Evolutionary conservation across 2,329 filamentous ascomycete genomes (phyloP).

Genomic region (Fusarium sp.): DNA sequence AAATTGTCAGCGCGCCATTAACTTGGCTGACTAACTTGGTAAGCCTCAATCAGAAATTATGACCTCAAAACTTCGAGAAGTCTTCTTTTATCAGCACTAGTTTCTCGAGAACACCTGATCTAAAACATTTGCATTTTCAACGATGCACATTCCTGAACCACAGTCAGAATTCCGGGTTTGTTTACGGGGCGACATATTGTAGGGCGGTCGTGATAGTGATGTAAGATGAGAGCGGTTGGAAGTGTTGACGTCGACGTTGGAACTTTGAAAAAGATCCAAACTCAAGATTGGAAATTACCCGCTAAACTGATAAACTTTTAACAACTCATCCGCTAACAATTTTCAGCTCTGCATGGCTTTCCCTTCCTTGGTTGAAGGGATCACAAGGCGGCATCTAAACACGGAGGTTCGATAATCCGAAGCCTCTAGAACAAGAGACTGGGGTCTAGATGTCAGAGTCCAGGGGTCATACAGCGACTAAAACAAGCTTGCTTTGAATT

Average conservation of each 20-base stretch:
- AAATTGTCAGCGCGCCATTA: neutral
- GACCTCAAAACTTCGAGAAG: neutral
- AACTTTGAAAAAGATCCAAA: neutral
- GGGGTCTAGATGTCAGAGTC: neutral
- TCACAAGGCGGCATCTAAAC: neutral
- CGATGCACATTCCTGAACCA: neutral
- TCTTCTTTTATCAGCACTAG: neutral
- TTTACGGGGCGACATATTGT: neutral
- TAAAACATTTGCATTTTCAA: neutral
- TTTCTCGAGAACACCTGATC: neutral
- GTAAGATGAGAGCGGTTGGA: neutral
- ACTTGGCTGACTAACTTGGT: neutral
- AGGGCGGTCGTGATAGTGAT: neutral
- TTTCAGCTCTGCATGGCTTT: neutral
- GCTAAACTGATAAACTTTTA: neutral
- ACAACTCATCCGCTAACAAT: neutral
- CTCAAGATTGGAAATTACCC: neutral
- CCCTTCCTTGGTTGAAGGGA: neutral
- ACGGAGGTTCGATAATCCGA: neutral
- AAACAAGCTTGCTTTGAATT: constrained; percentile 29
- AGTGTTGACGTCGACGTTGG: neutral
- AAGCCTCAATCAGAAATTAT: neutral
- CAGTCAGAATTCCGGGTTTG: neutral
- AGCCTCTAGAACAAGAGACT: neutral
- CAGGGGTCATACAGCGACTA: constrained; percentile 17